Evolutionary conservation across 129 eudicot species (phyloP).

Genomic region (Pseudognaphalium luteoalbum): DNA sequence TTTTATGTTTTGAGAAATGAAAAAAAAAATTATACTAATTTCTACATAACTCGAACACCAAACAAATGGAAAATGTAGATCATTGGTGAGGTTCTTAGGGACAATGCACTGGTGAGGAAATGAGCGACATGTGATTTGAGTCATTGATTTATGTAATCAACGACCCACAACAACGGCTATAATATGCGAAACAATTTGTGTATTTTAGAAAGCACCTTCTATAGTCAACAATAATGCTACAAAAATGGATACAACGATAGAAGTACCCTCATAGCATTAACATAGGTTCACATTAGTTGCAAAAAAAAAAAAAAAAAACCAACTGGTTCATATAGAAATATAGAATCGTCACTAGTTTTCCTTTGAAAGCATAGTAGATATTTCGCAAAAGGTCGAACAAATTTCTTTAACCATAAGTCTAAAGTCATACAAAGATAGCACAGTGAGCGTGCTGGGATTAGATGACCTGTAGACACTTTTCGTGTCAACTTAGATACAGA

Average conservation of each 20-base stretch:
- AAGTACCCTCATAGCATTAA: too few relatives aligned
- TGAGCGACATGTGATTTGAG: too few relatives aligned
- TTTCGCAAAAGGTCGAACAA: neutral
- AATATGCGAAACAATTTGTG: neutral
- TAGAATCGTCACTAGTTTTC: neutral
- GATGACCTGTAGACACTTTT: neutral
- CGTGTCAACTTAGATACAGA: too few relatives aligned
- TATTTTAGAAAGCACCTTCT: neutral
- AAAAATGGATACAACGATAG: too few relatives aligned
- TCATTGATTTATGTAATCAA: too few relatives aligned
- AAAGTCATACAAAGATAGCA: neutral
- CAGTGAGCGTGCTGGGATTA: neutral
- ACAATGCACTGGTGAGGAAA: too few relatives aligned
- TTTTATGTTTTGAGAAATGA: neutral
- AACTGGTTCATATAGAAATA: too few relatives aligned
- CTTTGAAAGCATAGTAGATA: neutral
- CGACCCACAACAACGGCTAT: too few relatives aligned
- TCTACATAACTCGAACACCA: neutral
- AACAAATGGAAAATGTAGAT: neutral
- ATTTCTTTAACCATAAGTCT: neutral
- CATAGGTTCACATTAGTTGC: too few relatives aligned
- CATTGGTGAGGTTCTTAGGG: neutral
- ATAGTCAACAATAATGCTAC: too few relatives aligned
- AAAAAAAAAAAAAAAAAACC: too few relatives aligned
- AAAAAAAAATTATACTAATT: neutral